phyloP scores from a whole-genome alignment of 805 yeast genomes.

The Kluyveromyces wickerhamii region DNA sequence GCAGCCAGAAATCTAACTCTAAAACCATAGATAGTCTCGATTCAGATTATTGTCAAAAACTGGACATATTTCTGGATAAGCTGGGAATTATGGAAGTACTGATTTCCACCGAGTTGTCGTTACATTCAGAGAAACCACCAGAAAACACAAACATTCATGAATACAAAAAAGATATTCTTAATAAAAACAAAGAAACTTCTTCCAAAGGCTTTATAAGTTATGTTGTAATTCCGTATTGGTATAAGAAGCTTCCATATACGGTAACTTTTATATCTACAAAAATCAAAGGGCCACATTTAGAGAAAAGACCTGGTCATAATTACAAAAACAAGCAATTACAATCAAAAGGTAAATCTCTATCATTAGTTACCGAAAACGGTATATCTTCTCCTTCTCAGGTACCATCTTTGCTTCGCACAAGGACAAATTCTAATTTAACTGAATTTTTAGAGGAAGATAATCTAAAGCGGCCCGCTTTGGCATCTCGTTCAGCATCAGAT shows the following conservation, averaged over 20 bases:
- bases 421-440: constrained; percentile 21
- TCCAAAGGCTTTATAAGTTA: constrained; percentile 42
- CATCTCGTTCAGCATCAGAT: constrained; percentile 24
- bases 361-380: neutral
- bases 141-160: constrained; percentile 3
- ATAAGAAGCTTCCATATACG: constrained; percentile 39
- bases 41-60: constrained; percentile 24
- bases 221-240: constrained; percentile 47
- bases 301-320: constrained; percentile 9
- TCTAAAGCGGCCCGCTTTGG: constrained; percentile 13
- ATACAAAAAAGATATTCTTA: constrained; percentile 18
- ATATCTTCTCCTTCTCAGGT: constrained; percentile 2
- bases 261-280: constrained; percentile 39
- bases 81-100: constrained; percentile 48
- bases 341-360: constrained; percentile 3
- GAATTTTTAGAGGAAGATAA: constrained; percentile 19
- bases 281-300: constrained; percentile 41
- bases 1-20: constrained; percentile 20
- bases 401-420: constrained; percentile 9
- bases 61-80: constrained; percentile 44
- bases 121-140: constrained; percentile 6
- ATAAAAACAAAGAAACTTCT: constrained; percentile 31
- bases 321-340: neutral
- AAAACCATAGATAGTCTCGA: constrained; percentile 6
- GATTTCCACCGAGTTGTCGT: constrained; percentile 27